phyloP scores from a whole-genome alignment of 106 monocot genomes.

The Platanthera guangdongensis region DNA sequence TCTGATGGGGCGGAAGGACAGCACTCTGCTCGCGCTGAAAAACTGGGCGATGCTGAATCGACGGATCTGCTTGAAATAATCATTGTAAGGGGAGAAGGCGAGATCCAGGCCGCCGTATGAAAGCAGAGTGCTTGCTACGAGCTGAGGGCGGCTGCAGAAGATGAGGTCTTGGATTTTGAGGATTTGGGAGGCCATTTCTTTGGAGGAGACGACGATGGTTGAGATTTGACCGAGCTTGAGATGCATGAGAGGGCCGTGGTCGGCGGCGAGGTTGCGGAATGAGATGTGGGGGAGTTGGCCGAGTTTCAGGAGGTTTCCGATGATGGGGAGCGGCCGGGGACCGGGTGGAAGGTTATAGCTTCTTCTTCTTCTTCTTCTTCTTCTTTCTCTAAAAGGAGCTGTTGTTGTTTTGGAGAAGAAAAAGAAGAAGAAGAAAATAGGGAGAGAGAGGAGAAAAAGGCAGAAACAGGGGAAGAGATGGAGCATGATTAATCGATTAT shows the following conservation, averaged over 20 bases:
- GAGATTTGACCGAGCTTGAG: slow-evolving; percentile 14
- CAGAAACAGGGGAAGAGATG: background rate
- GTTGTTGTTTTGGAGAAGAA: background rate
- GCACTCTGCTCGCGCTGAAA: background rate
- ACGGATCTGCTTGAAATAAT: slow-evolving; percentile 6
- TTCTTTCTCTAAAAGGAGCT: background rate
- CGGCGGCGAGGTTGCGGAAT: slow-evolving; percentile 7
- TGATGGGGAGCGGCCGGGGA: slow-evolving; percentile 20
- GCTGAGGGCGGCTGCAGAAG: slow-evolving; percentile 10
- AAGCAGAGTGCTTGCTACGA: background rate
- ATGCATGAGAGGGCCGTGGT: slow-evolving; percentile 21
- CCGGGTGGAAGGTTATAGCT: slow-evolving; percentile 10
- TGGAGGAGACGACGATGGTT: slow-evolving; percentile 16
- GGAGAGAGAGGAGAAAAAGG: background rate
- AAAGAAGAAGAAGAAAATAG: background rate
- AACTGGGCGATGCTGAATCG: slow-evolving; percentile 5
- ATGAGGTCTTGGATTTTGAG: slow-evolving; percentile 13
- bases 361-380: background rate
- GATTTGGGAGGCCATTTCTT: slow-evolving; percentile 3
- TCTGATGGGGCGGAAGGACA: background rate
- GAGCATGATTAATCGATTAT: too few species aligned
- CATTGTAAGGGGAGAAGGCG: slow-evolving; percentile 8
- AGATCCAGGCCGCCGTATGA: slow-evolving; percentile 5
- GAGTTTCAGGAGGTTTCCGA: slow-evolving; percentile 27
- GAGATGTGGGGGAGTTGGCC: slow-evolving; percentile 9